Conservation (phyloP, 1,284 basidiomycete species). For the Fistulinella cinereoalba region DNA sequence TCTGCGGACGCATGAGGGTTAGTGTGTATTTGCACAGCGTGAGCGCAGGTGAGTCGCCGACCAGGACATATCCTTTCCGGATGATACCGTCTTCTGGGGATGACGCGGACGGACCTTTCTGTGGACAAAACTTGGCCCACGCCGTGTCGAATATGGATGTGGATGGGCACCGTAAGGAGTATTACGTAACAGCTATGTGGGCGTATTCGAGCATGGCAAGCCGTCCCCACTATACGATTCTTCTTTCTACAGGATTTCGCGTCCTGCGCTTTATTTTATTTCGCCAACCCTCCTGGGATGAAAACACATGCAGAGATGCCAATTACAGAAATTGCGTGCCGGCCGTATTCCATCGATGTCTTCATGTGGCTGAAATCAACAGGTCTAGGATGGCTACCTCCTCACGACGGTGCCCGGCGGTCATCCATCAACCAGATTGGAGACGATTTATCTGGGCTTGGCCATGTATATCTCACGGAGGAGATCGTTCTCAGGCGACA, state of each 20-base stretch:
- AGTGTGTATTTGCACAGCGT: slow-evolving; percentile 24
- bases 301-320: no score
- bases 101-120: slow-evolving; percentile 68
- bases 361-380: no score
- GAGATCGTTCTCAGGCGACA: slow-evolving; percentile 38
- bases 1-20: slow-evolving; percentile 43
- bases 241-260: no score
- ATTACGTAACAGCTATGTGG: no score
- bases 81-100: slow-evolving; percentile 75
- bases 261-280: no score
- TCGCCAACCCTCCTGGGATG: no score
- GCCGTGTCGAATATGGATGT: slow-evolving; percentile 13
- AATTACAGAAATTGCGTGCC: no score
- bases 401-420: slow-evolving; percentile 45
- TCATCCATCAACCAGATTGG: slow-evolving; percentile 37
- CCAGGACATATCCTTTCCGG: slow-evolving; percentile 74
- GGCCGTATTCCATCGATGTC: no score
- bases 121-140: slow-evolving; percentile 41
- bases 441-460: slow-evolving; percentile 37
- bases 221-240: no score
- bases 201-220: no score
- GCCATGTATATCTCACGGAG: slow-evolving; percentile 43
- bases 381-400: slow-evolving; percentile 37
- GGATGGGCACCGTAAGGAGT: slow-evolving; percentile 10
- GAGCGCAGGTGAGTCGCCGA: slow-evolving; percentile 70